Evolutionary conservation across 805 yeast species (phyloP), one percentile per base, ranked within the genome.

Genomic region (Saturnispora halmiae): DNA sequence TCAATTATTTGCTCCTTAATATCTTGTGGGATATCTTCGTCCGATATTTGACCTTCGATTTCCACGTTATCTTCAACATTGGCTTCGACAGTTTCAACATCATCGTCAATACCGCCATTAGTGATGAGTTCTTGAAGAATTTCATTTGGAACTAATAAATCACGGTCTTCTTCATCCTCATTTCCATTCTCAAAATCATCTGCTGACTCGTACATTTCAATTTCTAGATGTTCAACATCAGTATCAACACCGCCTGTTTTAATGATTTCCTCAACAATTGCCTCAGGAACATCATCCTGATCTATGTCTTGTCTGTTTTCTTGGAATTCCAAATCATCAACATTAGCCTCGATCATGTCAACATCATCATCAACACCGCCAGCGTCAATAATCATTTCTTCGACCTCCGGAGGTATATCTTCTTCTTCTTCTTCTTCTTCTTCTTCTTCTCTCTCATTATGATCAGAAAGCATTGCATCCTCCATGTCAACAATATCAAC

Each of bases 181-280:
- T 28, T 25, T 1, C 31, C 31, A 2, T 34, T 28, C 13, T 40
- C 40, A 11, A 28, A n/a, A n/a, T 29, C 6, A 35, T 40, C 16
- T 34, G 34, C 9, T 38, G 19, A 37, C 22, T 32, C 39, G 6
- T n/a, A 43, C 10, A 44, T 24, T 14, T 51, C 51, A 15, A 41
- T 21, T 6, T 46, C 46, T 3, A 49, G 31, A 4, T 31, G 39
- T 19, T 35, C 49, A 8, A 37, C 38, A 15, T 39, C 42, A 18
- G 31, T 30, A 15, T 38, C 41, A 7, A 38, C 36, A 18, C 41
- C 41, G 14, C 41, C 41, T n/a, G 41, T 20, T 8, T 33, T 21
- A n/a, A 38, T 28, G 11, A 39, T 39, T 22, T 27, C 24, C 16
- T 25, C 28, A 10, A 21, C 31, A 20, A 38, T 26, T 18, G 25